Evolutionary conservation across 768 basidiomycete genomes (phyloP).

Genomic region (Tremella mesenterica): DNA sequence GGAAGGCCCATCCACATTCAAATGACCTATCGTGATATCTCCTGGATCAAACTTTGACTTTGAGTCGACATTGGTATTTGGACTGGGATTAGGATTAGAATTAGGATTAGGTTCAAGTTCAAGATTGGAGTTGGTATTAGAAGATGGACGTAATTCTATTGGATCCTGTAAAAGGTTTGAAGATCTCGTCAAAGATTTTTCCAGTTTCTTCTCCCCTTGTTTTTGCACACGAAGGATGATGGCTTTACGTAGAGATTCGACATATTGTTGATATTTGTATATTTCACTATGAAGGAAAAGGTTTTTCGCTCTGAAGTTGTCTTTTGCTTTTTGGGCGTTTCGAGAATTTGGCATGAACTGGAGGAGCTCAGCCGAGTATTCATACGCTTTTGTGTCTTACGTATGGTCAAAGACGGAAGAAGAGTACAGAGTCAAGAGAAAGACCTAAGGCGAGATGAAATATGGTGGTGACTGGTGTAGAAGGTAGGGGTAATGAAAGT

Average conservation of each 20-base stretch:
- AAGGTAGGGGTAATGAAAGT: background rate
- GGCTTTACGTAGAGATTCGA: constrained; percentile 74
- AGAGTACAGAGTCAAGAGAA: background rate
- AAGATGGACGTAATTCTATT: too few species aligned
- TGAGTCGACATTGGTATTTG: too few species aligned
- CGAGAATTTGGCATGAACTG: constrained; percentile 72
- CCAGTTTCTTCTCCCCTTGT: constrained; percentile 76
- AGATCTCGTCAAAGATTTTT: constrained; percentile 43
- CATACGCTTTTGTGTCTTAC: background rate
- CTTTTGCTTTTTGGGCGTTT: constrained; percentile 64
- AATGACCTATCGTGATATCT: too few species aligned
- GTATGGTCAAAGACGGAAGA: background rate
- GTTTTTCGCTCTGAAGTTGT: constrained; percentile 89
- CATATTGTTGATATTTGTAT: constrained; percentile 91
- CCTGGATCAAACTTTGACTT: too few species aligned
- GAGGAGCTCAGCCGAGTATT: background rate
- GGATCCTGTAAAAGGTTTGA: too few species aligned
- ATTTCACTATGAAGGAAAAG: constrained; percentile 83
- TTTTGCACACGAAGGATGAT: constrained; percentile 79
- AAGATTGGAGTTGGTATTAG: too few species aligned
- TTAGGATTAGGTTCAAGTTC: too few species aligned
- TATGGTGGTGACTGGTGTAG: background rate
- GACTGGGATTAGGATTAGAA: too few species aligned
- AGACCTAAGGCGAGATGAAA: background rate
- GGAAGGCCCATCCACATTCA: too few species aligned